These are phyloP conservation scores for Thielaviopsis euricoi DNA, from an alignment of 2,329 filamentous ascomycete genomes.

Conservation along the genomic window DNA sequence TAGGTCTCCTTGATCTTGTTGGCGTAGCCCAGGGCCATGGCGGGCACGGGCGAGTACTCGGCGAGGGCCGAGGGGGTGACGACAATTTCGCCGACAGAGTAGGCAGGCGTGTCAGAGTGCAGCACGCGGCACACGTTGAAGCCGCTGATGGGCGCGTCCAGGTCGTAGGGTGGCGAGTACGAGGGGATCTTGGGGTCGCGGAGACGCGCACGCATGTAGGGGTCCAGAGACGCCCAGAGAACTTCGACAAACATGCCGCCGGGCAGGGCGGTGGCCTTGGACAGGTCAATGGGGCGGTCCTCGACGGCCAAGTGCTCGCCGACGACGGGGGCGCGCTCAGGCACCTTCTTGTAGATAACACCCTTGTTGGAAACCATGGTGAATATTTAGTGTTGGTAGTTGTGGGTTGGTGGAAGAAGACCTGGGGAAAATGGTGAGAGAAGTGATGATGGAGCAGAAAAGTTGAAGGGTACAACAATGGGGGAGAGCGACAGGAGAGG, in stretches of 20 bases:
- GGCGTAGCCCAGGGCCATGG: constrained; percentile 24
- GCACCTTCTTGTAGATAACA: constrained; percentile 55
- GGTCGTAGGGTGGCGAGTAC: constrained; percentile 33
- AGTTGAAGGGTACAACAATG: too few species aligned
- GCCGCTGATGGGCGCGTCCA: constrained; percentile 49
- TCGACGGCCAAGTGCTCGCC: constrained; percentile 58
- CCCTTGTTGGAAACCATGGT: constrained; percentile 46
- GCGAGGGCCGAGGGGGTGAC: constrained; percentile 40
- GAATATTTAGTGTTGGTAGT: neutral
- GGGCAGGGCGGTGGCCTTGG: constrained; percentile 34
- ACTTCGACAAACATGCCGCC: constrained; percentile 56
- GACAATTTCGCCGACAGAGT: constrained; percentile 51
- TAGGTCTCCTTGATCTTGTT: constrained; percentile 51
- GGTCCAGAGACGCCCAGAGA: constrained; percentile 63
- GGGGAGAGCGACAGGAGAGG: too few species aligned
- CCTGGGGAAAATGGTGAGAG: too few species aligned
- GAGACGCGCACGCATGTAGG: constrained; percentile 73
- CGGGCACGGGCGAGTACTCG: constrained; percentile 48
- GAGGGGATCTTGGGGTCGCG: constrained; percentile 46
- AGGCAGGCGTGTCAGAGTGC: constrained; percentile 47
- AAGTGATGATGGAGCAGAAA: too few species aligned
- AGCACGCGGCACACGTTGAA: constrained; percentile 49
- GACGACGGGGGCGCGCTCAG: constrained; percentile 47
- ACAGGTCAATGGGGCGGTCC: constrained; percentile 47
- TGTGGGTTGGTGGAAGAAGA: too few species aligned